Base-by-base conservation (phyloP, 257 asterid species). In the Thymus mandschuricus region DNA sequence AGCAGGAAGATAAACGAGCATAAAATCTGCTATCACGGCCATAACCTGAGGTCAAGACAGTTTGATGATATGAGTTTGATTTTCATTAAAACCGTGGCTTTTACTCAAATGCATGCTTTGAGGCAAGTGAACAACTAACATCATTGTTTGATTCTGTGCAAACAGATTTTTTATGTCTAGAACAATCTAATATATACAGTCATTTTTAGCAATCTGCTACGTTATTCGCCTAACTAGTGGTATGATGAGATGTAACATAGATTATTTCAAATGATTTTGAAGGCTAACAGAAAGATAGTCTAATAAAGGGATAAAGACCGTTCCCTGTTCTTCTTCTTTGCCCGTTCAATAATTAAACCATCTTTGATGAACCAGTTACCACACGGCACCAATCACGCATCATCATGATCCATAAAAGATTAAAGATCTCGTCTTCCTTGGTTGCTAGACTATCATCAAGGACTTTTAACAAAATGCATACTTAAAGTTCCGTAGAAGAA, bases 1-100 rank as follows among this genome's bases (percentile, higher is more conserved):
- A 76, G 98, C 98, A 41, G 98, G 98, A 71, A 92, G 97, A 79
- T 88, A 92, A 33, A 92, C 98, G 28, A 90, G 93, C 98, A 90
- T 92, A 84, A 90, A 92, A 81, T 90, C 98, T 64, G 98, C 98
- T 76, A 92, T 81, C 57, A 92, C 73, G 44, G 98, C 97, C 98
- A 92, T 92, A 63, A 88, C 96, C 97, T 90, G 75, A 44, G 56
- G 15, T 34, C 56, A 60, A 74, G 31, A 78, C 46, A 64, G 71
- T 61, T 44, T 60, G 35, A 58, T 33, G 65, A 63, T 57, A 44
- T 40, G 31, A 64, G 45, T 35, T 11, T 6, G 56, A 44, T 43
- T 55, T 15, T 69, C 40, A 35, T 6, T 35, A 35, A 35, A 35
- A 3, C 67, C 6, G 27, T 10, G 54, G 28, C 30, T 35, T 35